phyloP scores from a whole-genome alignment of 768 basidiomycete species.

The Boletus insuetus region DNA sequence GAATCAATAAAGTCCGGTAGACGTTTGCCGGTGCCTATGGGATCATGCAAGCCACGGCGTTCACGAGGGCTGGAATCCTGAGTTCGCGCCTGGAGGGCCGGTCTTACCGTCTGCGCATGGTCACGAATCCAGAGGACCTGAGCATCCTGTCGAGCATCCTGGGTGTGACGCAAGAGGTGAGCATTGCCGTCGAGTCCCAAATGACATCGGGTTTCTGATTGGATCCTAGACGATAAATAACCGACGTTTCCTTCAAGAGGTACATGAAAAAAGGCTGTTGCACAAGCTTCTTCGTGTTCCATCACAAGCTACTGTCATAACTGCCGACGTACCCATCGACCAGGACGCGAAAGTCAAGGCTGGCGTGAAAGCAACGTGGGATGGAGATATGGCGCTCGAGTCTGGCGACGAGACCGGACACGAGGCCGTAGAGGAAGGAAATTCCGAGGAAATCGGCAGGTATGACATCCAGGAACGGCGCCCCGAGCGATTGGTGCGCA shows the following conservation, averaged over 20 bases:
- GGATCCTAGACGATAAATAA: slow-evolving; percentile 65
- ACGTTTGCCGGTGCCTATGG: slow-evolving; percentile 80
- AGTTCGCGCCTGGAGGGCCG: slow-evolving; percentile 52
- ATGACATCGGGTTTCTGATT: slow-evolving; percentile 1
- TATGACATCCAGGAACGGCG: slow-evolving; percentile 52
- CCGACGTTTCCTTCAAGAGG: slow-evolving; percentile 62
- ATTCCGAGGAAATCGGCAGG: slow-evolving; percentile 39
- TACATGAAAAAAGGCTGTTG: slow-evolving; percentile 57
- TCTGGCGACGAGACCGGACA: slow-evolving; percentile 20
- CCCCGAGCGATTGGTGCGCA: slow-evolving; percentile 43
- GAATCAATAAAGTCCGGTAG: slow-evolving; percentile 75
- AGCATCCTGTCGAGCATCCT: slow-evolving; percentile 80
- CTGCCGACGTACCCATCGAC: slow-evolving; percentile 19
- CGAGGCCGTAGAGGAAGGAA: neutral
- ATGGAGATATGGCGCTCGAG: slow-evolving; percentile 35
- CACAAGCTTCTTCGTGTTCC: slow-evolving; percentile 56
- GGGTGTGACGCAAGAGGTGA: slow-evolving; percentile 81
- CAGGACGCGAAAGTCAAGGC: slow-evolving; percentile 12
- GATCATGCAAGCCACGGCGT: slow-evolving; percentile 76
- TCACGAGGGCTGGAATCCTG: slow-evolving; percentile 60
- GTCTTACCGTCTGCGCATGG: slow-evolving; percentile 42
- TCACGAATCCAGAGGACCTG: slow-evolving; percentile 56
- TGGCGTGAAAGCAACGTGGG: slow-evolving; percentile 38
- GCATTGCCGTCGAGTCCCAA: slow-evolving; percentile 10
- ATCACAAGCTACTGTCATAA: slow-evolving; percentile 15